Percentiles rank a stretch among this genome's conserved stretches.
Evolutionary conservation across 768 basidiomycete species (phyloP).

Genomic region (Peribolospora baueri): DNA sequence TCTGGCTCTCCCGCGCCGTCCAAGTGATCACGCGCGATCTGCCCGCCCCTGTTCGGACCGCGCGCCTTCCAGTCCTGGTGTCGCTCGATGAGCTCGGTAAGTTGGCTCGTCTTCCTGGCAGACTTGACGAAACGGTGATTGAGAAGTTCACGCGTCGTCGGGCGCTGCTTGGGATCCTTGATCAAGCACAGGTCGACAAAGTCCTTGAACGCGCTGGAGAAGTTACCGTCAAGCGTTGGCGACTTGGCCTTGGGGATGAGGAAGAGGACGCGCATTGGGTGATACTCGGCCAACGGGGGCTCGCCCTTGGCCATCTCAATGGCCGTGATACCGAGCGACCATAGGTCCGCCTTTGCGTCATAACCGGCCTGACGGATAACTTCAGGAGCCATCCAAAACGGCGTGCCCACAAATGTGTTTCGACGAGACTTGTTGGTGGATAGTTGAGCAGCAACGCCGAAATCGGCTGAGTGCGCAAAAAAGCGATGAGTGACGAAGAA

Average conservation of each 20-base stretch:
- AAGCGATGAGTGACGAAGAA: background rate
- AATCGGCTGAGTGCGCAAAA: slow-evolving; percentile 38
- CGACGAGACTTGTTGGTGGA: slow-evolving; percentile 54
- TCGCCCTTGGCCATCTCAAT: slow-evolving; percentile 97
- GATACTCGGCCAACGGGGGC: slow-evolving; percentile 86
- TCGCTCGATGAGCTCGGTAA: slow-evolving; percentile 69
- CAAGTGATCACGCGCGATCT: slow-evolving; percentile 12
- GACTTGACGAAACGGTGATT: slow-evolving; percentile 77
- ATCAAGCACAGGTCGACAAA: slow-evolving; percentile 75
- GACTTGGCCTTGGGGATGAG: slow-evolving; percentile 92
- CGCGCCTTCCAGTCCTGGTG: slow-evolving; percentile 49
- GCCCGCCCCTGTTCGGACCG: slow-evolving; percentile 31
- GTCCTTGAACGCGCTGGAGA: slow-evolving; percentile 69
- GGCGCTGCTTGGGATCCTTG: slow-evolving; percentile 76
- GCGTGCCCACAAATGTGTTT: slow-evolving; percentile 86
- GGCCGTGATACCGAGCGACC: slow-evolving; percentile 92
- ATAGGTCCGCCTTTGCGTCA: slow-evolving; percentile 86
- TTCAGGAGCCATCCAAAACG: slow-evolving; percentile 97
- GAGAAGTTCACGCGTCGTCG: slow-evolving; percentile 70
- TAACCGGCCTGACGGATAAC: slow-evolving; percentile 94
- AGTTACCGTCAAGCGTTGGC: slow-evolving; percentile 65
- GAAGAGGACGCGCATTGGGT: slow-evolving; percentile 95
- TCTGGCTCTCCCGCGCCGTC: slow-evolving; percentile 29
- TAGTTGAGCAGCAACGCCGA: slow-evolving; percentile 92
- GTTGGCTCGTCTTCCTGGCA: slow-evolving; percentile 55